phyloP scores from a whole-genome alignment of 1,284 basidiomycete species.

The Erythrobasidium hasegawianum region DNA sequence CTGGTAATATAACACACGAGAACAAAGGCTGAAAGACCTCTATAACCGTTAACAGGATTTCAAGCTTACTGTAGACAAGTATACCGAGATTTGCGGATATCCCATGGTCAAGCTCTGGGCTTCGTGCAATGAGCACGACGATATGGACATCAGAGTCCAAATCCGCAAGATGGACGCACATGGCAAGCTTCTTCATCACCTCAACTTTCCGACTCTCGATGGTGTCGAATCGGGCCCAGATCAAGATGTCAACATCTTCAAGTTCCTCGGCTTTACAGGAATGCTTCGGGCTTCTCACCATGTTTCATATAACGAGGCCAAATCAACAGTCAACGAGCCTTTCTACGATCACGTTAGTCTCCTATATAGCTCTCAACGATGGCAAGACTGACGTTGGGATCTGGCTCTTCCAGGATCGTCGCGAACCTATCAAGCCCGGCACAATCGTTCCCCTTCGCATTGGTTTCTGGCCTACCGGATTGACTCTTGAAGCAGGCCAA shows the following conservation, averaged over 20 bases:
- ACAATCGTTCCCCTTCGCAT: slow-evolving; percentile 43
- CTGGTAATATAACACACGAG: too few species aligned
- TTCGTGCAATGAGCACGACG: slow-evolving; percentile 41
- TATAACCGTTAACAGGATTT: too few species aligned
- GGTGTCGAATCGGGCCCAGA: slow-evolving; percentile 38
- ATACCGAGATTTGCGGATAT: slow-evolving; percentile 38
- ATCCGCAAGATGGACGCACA: slow-evolving; percentile 41
- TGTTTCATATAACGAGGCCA: slow-evolving; percentile 32
- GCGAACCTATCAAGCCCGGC: slow-evolving; percentile 40
- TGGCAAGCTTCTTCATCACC: slow-evolving; percentile 39
- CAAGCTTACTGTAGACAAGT: slow-evolving; percentile 35
- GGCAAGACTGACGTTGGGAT: slow-evolving; percentile 23
- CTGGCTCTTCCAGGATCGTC: slow-evolving; percentile 36
- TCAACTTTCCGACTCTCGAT: slow-evolving; percentile 38
- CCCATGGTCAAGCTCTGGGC: slow-evolving; percentile 42
- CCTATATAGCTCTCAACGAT: slow-evolving; percentile 7
- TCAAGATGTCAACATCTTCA: slow-evolving; percentile 35
- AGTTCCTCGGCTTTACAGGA: slow-evolving; percentile 41
- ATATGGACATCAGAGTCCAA: slow-evolving; percentile 42
- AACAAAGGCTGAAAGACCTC: too few species aligned
- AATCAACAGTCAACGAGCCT: slow-evolving; percentile 30
- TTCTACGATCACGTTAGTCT: slow-evolving; percentile 36
- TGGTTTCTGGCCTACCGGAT: slow-evolving; percentile 45
- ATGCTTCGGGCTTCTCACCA: slow-evolving; percentile 44
- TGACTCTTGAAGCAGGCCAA: slow-evolving; percentile 43